These are phyloP conservation scores for Coemansia sp. DNA, from an alignment of 192 early-diverging fungal genomes.

Conservation along the genomic window DNA sequence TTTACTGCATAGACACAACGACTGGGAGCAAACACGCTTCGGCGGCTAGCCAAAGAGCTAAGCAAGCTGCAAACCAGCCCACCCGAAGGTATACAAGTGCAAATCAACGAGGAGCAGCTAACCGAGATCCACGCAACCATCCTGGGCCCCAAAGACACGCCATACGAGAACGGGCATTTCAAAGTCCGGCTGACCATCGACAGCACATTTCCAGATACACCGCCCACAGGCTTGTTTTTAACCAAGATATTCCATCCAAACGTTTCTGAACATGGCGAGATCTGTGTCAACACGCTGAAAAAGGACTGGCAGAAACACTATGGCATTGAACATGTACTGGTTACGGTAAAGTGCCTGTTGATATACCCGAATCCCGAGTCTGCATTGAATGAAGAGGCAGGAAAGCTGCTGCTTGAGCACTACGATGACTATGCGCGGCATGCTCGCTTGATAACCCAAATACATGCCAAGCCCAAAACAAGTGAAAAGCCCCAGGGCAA, in stretches of 20 bases:
- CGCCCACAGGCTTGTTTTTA: slow-evolving; percentile 83
- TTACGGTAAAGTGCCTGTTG: slow-evolving; percentile 92
- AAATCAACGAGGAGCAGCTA: slow-evolving; percentile 66
- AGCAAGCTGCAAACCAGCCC: slow-evolving; percentile 56
- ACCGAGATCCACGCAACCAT: slow-evolving; percentile 85
- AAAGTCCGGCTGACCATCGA: slow-evolving; percentile 67
- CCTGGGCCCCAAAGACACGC: slow-evolving; percentile 80
- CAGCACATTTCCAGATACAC: slow-evolving; percentile 72
- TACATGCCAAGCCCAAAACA: slow-evolving; percentile 65
- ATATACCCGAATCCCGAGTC: slow-evolving; percentile 95
- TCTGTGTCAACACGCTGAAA: slow-evolving; percentile 95
- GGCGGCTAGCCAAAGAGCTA: slow-evolving; percentile 61
- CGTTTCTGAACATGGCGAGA: slow-evolving; percentile 81
- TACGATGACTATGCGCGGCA: slow-evolving; percentile 82
- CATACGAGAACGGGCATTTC: slow-evolving; percentile 80
- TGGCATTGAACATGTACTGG: slow-evolving; percentile 77
- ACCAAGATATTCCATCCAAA: slow-evolving; percentile 99
- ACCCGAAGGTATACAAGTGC: slow-evolving; percentile 81
- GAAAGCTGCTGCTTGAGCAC: slow-evolving; percentile 79
- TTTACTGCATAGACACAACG: slow-evolving; percentile 27
- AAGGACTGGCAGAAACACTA: slow-evolving; percentile 93
- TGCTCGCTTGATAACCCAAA: slow-evolving; percentile 72
- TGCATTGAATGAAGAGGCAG: slow-evolving; percentile 94
- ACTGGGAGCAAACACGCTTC: slow-evolving; percentile 38
- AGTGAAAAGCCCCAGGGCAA: neutral